Base-by-base conservation (phyloP, 768 basidiomycete species). In the Pleurotus platypus region DNA sequence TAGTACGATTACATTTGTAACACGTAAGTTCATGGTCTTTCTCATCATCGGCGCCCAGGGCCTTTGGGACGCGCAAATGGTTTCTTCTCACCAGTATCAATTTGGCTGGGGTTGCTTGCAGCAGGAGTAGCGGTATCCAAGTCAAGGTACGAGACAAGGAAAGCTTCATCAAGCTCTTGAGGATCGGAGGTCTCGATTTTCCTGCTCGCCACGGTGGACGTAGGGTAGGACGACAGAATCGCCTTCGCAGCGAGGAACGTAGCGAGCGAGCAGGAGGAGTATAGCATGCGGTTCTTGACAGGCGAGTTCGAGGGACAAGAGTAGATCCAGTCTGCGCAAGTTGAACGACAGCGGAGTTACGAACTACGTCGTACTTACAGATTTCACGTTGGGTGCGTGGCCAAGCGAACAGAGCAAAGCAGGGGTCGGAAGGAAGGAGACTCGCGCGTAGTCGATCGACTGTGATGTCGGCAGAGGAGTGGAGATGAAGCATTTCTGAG, bases 151-250 rank as follows among this genome's bases (percentile, higher is more conserved):
- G 77, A 68, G 57, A 73, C 78, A 55, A 97, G 69, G 63, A 78
- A 87, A 0, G 72, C 70, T 62, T 85, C 86, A 38, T 85, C 79
- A 12, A 97, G 61, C 64, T 95, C 94, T 13, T 63, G 60, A 0
- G 91, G 88, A 62, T 92, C 86, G 0, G 90, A 90, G 0, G 91
- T 95, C 67, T 96, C 91, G 55, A 95, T 77, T 75, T 84, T 95
- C 64, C 82, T 80, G 15, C 80, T 63, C 2, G 78, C 76, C 11
- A 85, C 59, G 20, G 63, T 58, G 7, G 76, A 71, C 24, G 72
- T 73, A 15, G 75, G 72, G 49, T 70, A 72, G 12, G 71, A 77
- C 50, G 71, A 71, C 59, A 83, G 75, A 2, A 87, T 65, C 4
- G 70, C 72, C 59, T 85, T 85, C 30, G 81, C 84, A 6, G 80